A percentile compares a stretch with the other conserved stretches of the same genome.
Evolutionary conservation across 2,329 filamentous ascomycete species (phyloP).

Genomic region (Incumbomyces lentus): DNA sequence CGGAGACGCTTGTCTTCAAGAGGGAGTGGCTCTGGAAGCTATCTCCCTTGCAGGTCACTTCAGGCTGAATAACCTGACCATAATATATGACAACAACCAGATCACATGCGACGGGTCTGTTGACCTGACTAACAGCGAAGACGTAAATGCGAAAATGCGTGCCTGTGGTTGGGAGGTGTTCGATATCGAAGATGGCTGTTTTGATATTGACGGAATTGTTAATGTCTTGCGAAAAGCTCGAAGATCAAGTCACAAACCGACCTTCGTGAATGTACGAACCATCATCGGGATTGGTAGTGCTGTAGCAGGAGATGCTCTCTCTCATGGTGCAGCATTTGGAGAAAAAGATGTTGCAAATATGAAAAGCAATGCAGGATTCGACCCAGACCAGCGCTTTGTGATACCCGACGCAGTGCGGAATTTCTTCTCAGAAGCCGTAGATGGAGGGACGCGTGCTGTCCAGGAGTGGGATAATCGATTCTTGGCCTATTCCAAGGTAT

Average conservation of each 20-base stretch:
- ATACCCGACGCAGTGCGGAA: slow-evolving; percentile 37
- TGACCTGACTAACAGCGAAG: slow-evolving; percentile 45
- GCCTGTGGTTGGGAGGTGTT: slow-evolving; percentile 48
- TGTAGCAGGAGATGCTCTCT: slow-evolving; percentile 26
- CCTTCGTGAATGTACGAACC: slow-evolving; percentile 49
- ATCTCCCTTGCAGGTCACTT: slow-evolving; percentile 48
- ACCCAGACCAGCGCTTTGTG: slow-evolving; percentile 39
- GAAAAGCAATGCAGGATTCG: slow-evolving; percentile 24
- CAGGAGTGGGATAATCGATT: no score
- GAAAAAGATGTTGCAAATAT: slow-evolving; percentile 8
- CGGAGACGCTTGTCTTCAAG: slow-evolving; percentile 49
- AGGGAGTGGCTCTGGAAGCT: slow-evolving; percentile 48
- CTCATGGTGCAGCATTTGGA: slow-evolving; percentile 16
- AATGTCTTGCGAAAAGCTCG: slow-evolving; percentile 38
- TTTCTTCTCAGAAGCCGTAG: slow-evolving; percentile 45
- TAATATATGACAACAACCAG: slow-evolving; percentile 54
- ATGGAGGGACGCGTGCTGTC: no score
- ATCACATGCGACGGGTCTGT: slow-evolving; percentile 50
- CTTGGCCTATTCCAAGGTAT: slow-evolving; percentile 35
- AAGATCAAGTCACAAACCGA: slow-evolving; percentile 39
- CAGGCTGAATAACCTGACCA: slow-evolving; percentile 45
- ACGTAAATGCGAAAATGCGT: slow-evolving; percentile 48
- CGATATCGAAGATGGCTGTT: slow-evolving; percentile 44
- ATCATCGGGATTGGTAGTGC: slow-evolving; percentile 45
- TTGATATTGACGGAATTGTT: slow-evolving; percentile 40